Evolutionary conservation across 2,329 filamentous ascomycete genomes (phyloP), one percentile per base, ranked within the genome.

Genomic region (Curvularia sp.): DNA sequence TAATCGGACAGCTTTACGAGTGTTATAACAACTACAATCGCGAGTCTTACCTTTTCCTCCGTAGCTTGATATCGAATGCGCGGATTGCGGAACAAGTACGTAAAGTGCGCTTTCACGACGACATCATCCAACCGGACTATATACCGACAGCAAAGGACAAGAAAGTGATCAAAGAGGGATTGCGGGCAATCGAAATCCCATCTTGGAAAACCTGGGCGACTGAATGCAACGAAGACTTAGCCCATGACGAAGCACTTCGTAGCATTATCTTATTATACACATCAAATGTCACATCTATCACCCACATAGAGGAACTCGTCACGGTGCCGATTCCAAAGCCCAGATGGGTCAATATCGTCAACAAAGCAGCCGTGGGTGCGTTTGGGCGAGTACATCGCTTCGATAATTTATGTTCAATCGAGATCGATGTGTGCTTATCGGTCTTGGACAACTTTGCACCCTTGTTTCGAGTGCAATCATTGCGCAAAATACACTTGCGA

Each of bases 31-130:
- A 65, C 54, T 57, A 57, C 42, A 64, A 67, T 31, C 65, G 63
- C 60, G 61, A 64, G n/a, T 67, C 71, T 4, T 73, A 70, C 52
- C 58, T 60, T 2, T 75, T 75, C 28, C 64, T 74, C 33, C 70
- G 71, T 8, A 73, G 69, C 1, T 31, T 73, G 8, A 63, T 67
- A 31, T 55, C 53, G 3, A 68, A 69, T 30, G 53, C 62, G 18
- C 30, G 42, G 12, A 62, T 69, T 12, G 63, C 67, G 8, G 46
- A 55, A 8, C 59, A 53, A 8, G 68, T 75, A 3, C 61, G 58
- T 9, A 49, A 66, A 28, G 48, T 65, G 8, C 44, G 57, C 7
- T 61, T 73, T 30, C 28, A 44, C 1, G 67, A 69, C 55, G 62
- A 60, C 10, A 49, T 12, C 30, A 28, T 5, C 15, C 49, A 49